Evolutionary conservation across 208 protist genomes (phyloP), one percentile per base, ranked within the genome.

Genomic region (Trypanosoma avium): DNA sequence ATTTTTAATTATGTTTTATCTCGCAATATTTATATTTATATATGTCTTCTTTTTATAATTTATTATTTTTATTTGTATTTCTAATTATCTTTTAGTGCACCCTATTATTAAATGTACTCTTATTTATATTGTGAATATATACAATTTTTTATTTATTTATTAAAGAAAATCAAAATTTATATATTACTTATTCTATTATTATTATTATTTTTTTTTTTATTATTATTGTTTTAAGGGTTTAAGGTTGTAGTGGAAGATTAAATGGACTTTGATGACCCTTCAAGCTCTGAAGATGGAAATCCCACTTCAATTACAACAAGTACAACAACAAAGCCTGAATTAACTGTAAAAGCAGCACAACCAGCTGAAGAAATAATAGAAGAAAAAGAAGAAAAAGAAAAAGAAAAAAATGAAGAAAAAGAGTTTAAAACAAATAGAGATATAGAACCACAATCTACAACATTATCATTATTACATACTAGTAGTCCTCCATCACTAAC

Each of bases 201-300:
- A 9, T 32, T 50, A 38, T 19, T 66, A 35, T 66, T 26, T 26
- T 40, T 67, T 35, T 21, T 29, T 48, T 47, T 24, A 9, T 13
- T n/a, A 9, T 49, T 48, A 19, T 29, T 21, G 30, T 17, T 36
- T 5, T 35, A 40, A 13, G 40, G 50, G 13, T 24, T 21, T 52
- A 12, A 32, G 13, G 21, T 52, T n/a, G n/a, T n/a, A n/a, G n/a
- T n/a, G n/a, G n/a, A n/a, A n/a, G n/a, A 13, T 30, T 10, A 17
- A n/a, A 66, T 66, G 60, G 60, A 66, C 36, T 66, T 66, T 66
- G 60, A 66, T 57, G 60, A 66, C 26, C 26, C 60, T 4, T 48
- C 60, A 43, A 33, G 42, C 26, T 49, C 40, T 36, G 57, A 45
- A 0, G 50, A 40, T n/a, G 17, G 6, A n/a, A n/a, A n/a, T n/a